Conservation (phyloP, 148 eudicot species). For the Cornus florida region DNA sequence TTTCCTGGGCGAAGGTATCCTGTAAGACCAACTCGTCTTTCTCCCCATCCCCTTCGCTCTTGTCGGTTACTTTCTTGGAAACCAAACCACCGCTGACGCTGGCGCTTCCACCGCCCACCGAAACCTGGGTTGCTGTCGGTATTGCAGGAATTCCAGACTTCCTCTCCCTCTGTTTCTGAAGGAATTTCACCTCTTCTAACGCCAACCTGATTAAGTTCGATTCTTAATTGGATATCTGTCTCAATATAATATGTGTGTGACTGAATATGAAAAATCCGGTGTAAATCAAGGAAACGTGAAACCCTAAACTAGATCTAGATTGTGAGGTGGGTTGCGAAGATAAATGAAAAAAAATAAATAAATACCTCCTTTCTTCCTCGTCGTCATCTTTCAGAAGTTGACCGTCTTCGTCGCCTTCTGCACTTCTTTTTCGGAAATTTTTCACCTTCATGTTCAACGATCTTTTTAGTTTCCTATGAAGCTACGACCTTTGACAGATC, state of each 20-base stretch:
- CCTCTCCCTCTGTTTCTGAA: constrained; percentile 87
- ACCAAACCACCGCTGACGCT: constrained; percentile 26
- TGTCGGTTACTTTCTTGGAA: constrained; percentile 39
- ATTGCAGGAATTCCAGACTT: constrained; percentile 72
- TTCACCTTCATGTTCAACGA: constrained; percentile 32
- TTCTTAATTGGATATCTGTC: background rate
- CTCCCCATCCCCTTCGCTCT: constrained; percentile 70
- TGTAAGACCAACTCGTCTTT: constrained; percentile 94
- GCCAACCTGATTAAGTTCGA: constrained; percentile 47
- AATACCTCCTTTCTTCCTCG: constrained; percentile 60
- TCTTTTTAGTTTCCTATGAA: background rate
- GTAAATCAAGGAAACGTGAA: background rate
- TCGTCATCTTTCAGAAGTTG: constrained; percentile 37
- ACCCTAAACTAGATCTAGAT: constrained; percentile 5
- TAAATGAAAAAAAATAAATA: background rate
- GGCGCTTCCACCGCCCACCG: background rate
- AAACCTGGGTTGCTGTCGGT: constrained; percentile 20
- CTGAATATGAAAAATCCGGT: background rate
- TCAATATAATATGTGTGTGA: background rate
- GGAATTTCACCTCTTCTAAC: constrained; percentile 86
- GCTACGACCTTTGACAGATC: background rate
- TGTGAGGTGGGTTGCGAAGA: background rate
- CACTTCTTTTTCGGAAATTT: constrained; percentile 63
- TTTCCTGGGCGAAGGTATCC: constrained; percentile 96
- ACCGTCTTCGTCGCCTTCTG: constrained; percentile 31